Percentiles rank a stretch among this genome's conserved stretches.
These are phyloP conservation scores for Teratosphaeriaceae sp. DNA, from an alignment of 2,329 filamentous ascomycete species.

Conservation along the genomic window DNA sequence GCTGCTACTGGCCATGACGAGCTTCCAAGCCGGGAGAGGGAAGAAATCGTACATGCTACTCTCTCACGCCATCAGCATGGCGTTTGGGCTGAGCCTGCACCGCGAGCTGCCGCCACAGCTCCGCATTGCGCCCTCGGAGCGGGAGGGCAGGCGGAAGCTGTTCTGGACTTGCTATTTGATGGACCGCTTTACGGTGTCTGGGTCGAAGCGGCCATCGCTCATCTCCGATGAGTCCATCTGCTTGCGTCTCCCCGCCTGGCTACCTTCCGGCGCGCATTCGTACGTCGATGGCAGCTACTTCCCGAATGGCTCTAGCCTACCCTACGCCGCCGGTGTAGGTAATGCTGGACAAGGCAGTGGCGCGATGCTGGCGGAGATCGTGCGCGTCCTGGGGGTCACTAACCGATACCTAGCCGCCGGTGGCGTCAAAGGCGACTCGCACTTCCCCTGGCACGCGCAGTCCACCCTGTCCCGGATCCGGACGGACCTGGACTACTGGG, in stretches of 20 bases:
- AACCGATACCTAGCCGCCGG: slow-evolving; percentile 79
- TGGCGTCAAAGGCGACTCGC: slow-evolving; percentile 80
- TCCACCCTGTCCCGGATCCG: slow-evolving; percentile 82
- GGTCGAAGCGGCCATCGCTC: slow-evolving; percentile 74
- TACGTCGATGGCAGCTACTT: slow-evolving; percentile 74
- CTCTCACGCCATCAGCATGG: slow-evolving; percentile 74
- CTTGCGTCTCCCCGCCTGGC: slow-evolving; percentile 69
- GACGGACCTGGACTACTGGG: slow-evolving; percentile 80
- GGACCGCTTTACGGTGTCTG: slow-evolving; percentile 75
- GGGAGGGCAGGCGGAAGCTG: slow-evolving; percentile 69
- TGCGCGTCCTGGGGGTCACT: slow-evolving; percentile 72
- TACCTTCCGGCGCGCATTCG: slow-evolving; percentile 53
- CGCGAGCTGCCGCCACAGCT: slow-evolving; percentile 62
- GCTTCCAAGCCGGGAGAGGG: slow-evolving; percentile 68
- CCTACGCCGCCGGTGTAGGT: slow-evolving; percentile 36
- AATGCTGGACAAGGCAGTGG: slow-evolving; percentile 66
- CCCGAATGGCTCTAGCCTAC: slow-evolving; percentile 68
- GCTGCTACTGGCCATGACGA: slow-evolving; percentile 67
- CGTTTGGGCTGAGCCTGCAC: slow-evolving; percentile 72
- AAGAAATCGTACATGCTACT: slow-evolving; percentile 85
- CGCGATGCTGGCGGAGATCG: slow-evolving; percentile 78
- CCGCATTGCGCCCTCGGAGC: slow-evolving; percentile 59
- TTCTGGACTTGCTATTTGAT: slow-evolving; percentile 89
- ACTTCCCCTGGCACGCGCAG: slow-evolving; percentile 84
- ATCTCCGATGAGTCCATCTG: slow-evolving; percentile 71